Evolutionary conservation across 1,284 basidiomycete genomes (phyloP).

Genomic region (Earliella scabrosa): DNA sequence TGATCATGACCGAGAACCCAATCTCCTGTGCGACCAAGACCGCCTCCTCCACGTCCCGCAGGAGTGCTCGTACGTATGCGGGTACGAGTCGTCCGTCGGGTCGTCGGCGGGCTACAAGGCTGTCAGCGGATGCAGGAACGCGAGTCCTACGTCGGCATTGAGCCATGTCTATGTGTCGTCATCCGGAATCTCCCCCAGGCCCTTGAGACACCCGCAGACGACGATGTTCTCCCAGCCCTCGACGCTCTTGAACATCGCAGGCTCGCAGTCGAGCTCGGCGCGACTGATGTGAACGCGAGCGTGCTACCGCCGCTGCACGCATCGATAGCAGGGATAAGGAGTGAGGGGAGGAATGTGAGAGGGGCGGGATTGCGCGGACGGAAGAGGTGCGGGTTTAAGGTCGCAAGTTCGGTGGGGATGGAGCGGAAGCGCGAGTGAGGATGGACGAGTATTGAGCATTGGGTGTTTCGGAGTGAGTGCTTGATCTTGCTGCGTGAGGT

Average conservation of each 20-base stretch:
- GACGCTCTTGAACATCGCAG: slow-evolving; percentile 66
- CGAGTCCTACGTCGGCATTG: slow-evolving; percentile 69
- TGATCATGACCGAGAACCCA: slow-evolving; percentile 71
- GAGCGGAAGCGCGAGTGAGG: slow-evolving; percentile 59
- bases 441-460: slow-evolving; percentile 68
- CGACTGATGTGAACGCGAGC: slow-evolving; percentile 60
- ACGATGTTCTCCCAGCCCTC: slow-evolving; percentile 71
- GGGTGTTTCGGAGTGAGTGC: slow-evolving; percentile 61
- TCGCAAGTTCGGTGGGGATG: slow-evolving; percentile 73
- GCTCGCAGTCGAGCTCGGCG: slow-evolving; percentile 36
- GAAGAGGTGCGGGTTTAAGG: slow-evolving; percentile 69
- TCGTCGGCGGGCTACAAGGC: slow-evolving; percentile 59
- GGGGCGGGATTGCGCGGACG: slow-evolving; percentile 61
- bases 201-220: slow-evolving; percentile 75
- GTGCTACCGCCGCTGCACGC: slow-evolving; percentile 55
- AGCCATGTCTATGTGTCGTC: slow-evolving; percentile 68
- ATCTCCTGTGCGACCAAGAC: slow-evolving; percentile 44
- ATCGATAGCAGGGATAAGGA: no score
- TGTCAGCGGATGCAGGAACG: background rate
- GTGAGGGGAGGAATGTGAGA: slow-evolving; percentile 65
- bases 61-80: slow-evolving; percentile 71
- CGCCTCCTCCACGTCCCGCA: slow-evolving; percentile 49
- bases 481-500: no score
- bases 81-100: slow-evolving; percentile 76
- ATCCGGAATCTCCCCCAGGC: slow-evolving; percentile 77